Percentiles rank a stretch among this genome's conserved stretches.
Conservation (phyloP, 768 basidiomycete species). For the Tubosaeta brunneosetosa region DNA sequence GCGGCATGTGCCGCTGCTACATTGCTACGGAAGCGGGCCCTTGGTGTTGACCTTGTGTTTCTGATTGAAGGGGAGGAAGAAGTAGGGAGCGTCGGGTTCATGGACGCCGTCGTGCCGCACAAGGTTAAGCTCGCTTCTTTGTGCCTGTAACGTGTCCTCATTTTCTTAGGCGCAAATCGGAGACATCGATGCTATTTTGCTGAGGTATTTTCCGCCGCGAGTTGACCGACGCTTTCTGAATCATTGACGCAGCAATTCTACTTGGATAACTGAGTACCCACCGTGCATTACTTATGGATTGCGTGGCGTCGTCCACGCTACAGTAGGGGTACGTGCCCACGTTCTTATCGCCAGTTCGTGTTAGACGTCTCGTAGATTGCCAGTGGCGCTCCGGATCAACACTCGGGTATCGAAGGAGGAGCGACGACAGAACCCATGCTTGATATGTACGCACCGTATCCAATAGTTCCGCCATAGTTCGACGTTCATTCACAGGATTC, state of each 20-base stretch:
- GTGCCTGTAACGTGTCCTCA: slow-evolving; percentile 1
- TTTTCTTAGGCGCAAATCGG: slow-evolving; percentile 68
- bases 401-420: slow-evolving; percentile 94
- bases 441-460: slow-evolving; percentile 62
- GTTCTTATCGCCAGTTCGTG: neutral
- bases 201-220: slow-evolving; percentile 49
- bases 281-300: slow-evolving; percentile 96
- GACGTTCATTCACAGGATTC: slow-evolving; percentile 48
- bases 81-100: slow-evolving; percentile 85
- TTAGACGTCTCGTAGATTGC: slow-evolving; percentile 46
- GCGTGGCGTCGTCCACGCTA: slow-evolving; percentile 89
- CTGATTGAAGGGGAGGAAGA: slow-evolving; percentile 97
- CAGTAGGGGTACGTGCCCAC: slow-evolving; percentile 52
- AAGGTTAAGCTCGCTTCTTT: slow-evolving; percentile 46
- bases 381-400: slow-evolving; percentile 72
- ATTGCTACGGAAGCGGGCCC: slow-evolving; percentile 61
- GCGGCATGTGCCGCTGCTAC: slow-evolving; percentile 86
- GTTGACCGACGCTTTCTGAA: neutral
- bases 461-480: neutral
- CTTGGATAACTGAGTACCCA: slow-evolving; percentile 89
- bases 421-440: slow-evolving; percentile 84
- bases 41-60: slow-evolving; percentile 85
- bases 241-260: slow-evolving; percentile 68
- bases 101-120: slow-evolving; percentile 64
- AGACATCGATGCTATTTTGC: slow-evolving; percentile 81